Evolutionary conservation across 176 grass and related monocot species (phyloP).

Genomic region (Avena eriantha): DNA sequence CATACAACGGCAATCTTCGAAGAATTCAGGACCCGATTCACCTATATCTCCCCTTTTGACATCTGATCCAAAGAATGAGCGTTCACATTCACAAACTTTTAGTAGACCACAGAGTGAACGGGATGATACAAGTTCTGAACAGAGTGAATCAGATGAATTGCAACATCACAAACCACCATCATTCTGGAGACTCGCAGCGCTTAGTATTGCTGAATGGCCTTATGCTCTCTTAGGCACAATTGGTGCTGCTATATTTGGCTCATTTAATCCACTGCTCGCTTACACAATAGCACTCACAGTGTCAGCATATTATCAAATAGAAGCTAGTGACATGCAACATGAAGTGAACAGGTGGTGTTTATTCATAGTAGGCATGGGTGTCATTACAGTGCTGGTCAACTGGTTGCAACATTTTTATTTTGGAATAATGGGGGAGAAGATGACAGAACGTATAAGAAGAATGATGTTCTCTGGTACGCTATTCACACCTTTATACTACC

Average conservation of each 20-base stretch:
- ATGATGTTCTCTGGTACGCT: slow-evolving; percentile 99
- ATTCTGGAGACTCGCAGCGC: slow-evolving; percentile 92
- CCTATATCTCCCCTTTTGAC: slow-evolving; percentile 98
- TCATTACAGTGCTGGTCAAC: slow-evolving; percentile 95
- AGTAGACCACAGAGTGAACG: slow-evolving; percentile 80
- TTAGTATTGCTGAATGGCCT: slow-evolving; percentile 98
- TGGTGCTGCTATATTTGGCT: slow-evolving; percentile 97
- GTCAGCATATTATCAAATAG: slow-evolving; percentile 90
- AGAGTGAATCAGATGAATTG: slow-evolving; percentile 62
- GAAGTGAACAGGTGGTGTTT: slow-evolving; percentile 98
- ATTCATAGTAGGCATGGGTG: slow-evolving; percentile 95
- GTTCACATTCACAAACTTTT: slow-evolving; percentile 98
- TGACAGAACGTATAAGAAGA: slow-evolving; percentile 98
- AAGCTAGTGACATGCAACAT: slow-evolving; percentile 58
- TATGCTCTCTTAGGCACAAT: slow-evolving; percentile 98
- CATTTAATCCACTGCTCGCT: slow-evolving; percentile 96
- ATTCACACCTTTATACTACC: slow-evolving; percentile 14
- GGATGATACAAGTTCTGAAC: slow-evolving; percentile 71
- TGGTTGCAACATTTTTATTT: slow-evolving; percentile 99
- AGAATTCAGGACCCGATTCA: slow-evolving; percentile 93
- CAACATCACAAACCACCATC: slow-evolving; percentile 80
- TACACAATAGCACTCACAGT: slow-evolving; percentile 96
- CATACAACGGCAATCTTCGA: slow-evolving; percentile 83
- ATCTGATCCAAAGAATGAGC: slow-evolving; percentile 94
- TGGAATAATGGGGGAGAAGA: slow-evolving; percentile 99